These are phyloP conservation scores for Amaranthus tricolor DNA, from an alignment of 179 eudicot species.

Conservation along the genomic window DNA sequence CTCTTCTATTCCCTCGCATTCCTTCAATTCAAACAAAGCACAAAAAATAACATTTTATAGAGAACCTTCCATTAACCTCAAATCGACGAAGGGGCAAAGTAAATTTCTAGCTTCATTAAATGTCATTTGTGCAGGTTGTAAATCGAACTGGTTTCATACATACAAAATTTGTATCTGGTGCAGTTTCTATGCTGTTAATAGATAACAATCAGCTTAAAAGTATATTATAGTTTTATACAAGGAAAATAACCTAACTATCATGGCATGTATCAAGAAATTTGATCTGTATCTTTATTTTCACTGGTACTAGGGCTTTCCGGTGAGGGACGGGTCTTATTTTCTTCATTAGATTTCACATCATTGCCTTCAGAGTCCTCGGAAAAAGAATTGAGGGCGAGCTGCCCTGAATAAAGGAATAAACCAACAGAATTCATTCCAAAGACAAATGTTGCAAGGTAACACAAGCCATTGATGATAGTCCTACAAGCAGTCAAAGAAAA, in stretches of 20 bases:
- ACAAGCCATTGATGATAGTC: conserved; percentile 79
- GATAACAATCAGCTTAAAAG: background rate
- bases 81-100: background rate
- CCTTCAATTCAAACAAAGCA: too few species aligned
- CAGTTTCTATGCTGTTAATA: background rate
- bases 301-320: conserved; percentile 27
- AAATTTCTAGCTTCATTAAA: too few species aligned
- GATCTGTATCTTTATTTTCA: conserved; percentile 37
- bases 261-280: conserved; percentile 32
- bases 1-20: too few species aligned
- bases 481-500: conserved; percentile 39
- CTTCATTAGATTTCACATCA: conserved; percentile 20
- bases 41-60: too few species aligned
- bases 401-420: conserved; percentile 67
- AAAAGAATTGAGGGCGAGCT: conserved; percentile 64
- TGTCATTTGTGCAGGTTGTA: background rate
- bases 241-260: conserved; percentile 9
- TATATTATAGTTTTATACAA: conserved; percentile 14
- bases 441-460: conserved; percentile 91
- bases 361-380: conserved; percentile 41
- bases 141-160: conserved; percentile 10
- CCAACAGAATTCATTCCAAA: conserved; percentile 80
- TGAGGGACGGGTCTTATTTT: conserved; percentile 28
- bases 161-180: background rate
- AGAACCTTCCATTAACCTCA: too few species aligned